A percentile compares a stretch with the other conserved stretches of the same genome.
These are phyloP conservation scores for Paramecium primaurelia DNA, from an alignment of 73 alveolate genomes.

Conservation along the genomic window DNA sequence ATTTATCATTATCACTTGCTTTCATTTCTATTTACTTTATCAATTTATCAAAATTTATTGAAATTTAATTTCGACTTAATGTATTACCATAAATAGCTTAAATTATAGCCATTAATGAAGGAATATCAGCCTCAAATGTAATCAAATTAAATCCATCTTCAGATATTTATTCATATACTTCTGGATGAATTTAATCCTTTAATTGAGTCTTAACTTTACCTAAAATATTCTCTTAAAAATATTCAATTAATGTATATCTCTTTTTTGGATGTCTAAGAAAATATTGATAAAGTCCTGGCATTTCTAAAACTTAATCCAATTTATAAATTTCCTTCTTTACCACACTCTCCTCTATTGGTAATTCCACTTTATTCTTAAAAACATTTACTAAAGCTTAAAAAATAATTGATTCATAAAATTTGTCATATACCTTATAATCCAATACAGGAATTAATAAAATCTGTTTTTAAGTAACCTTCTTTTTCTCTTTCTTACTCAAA, in stretches of 20 bases:
- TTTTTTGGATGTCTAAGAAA: background rate
- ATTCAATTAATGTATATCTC: background rate
- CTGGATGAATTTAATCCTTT: background rate
- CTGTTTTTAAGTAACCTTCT: background rate
- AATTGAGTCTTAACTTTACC: background rate
- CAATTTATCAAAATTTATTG: background rate
- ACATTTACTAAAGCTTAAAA: background rate
- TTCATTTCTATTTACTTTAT: background rate
- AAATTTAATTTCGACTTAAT: background rate
- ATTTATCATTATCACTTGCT: background rate
- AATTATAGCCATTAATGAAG: background rate
- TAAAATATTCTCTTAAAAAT: background rate
- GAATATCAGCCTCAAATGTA: background rate
- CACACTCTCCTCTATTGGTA: background rate
- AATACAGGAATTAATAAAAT: background rate
- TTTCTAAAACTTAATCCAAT: background rate
- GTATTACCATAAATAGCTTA: background rate
- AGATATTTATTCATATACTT: background rate
- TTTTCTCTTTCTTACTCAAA: constrained; percentile 3
- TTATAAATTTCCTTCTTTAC: background rate
- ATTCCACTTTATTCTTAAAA: background rate
- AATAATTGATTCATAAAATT: background rate
- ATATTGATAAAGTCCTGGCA: background rate
- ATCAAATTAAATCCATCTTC: background rate
- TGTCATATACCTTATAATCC: background rate